These are phyloP conservation scores for Trichosporon coremiiforme DNA, from an alignment of 1,284 basidiomycete species.

Conservation along the genomic window DNA sequence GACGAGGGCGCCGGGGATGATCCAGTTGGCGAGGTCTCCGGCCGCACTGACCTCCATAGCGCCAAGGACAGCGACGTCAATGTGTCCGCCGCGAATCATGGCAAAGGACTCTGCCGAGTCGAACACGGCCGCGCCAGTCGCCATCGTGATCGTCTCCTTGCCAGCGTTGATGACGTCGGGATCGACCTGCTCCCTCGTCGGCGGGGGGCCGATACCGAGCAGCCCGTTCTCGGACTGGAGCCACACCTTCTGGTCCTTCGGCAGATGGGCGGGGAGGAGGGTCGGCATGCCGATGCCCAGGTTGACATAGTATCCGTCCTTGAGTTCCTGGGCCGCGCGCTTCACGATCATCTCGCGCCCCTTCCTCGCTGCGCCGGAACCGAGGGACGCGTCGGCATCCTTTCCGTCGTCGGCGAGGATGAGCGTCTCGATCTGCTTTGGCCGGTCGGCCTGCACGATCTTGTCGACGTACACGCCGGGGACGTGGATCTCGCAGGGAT, in stretches of 20 bases:
- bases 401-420: constrained; percentile 59
- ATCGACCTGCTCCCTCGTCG: constrained; percentile 76
- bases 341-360: constrained; percentile 71
- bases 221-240: constrained; percentile 91
- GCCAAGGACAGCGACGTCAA: constrained; percentile 83
- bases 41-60: constrained; percentile 81
- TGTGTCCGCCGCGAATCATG: constrained; percentile 92
- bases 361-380: constrained; percentile 60
- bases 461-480: constrained; percentile 83
- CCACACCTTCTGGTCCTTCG: constrained; percentile 75
- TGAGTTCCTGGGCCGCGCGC: constrained; percentile 77
- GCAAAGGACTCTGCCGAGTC: constrained; percentile 89
- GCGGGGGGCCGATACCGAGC: constrained; percentile 89
- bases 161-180: constrained; percentile 88
- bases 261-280: constrained; percentile 77
- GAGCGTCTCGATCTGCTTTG: constrained; percentile 73
- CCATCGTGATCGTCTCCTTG: constrained; percentile 85
- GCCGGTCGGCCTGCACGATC: constrained; percentile 70
- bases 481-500: constrained; percentile 78
- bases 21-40: constrained; percentile 94
- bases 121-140: constrained; percentile 86
- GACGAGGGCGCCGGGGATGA: constrained; percentile 87
- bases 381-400: constrained; percentile 55
- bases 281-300: constrained; percentile 82
- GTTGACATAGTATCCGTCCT: constrained; percentile 78